Conservation (phyloP, 2,329 filamentous ascomycete genomes). For the Colletotrichum aenigma region DNA sequence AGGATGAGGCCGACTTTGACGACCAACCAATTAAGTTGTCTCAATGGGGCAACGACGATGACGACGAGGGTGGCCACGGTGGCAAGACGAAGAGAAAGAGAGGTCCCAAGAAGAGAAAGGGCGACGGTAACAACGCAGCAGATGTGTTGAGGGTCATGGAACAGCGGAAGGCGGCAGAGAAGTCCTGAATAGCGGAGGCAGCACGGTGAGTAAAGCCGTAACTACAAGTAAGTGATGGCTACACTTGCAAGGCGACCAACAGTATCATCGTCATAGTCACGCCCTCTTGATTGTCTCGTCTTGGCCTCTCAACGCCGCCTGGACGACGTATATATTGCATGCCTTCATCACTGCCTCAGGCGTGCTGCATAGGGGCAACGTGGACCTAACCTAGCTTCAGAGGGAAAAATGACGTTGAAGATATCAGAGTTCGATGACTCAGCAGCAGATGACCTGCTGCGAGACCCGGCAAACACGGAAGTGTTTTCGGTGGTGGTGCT, state of each 20-base stretch:
- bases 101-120: constrained; percentile 76
- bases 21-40: constrained; percentile 70
- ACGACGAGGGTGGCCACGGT: constrained; percentile 48
- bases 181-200: constrained; percentile 9
- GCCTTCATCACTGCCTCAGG: neutral
- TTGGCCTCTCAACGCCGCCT: neutral
- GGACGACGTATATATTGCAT: neutral
- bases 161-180: constrained; percentile 45
- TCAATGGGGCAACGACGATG: constrained; percentile 62
- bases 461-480: neutral
- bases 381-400: neutral
- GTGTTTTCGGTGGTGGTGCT: neutral
- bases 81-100: constrained; percentile 68
- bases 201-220: neutral
- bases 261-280: neutral
- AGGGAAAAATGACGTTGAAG: neutral
- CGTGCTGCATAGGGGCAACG: neutral
- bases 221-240: neutral
- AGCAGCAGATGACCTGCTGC: neutral
- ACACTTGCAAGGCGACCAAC: neutral
- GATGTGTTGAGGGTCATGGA: constrained; percentile 85
- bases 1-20: constrained; percentile 86
- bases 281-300: neutral
- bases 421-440: constrained; percentile 5
- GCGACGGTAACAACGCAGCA: constrained; percentile 76